These are phyloP conservation scores for Lavandula angustifolia DNA, from an alignment of 257 asterid genomes.

Conservation along the genomic window DNA sequence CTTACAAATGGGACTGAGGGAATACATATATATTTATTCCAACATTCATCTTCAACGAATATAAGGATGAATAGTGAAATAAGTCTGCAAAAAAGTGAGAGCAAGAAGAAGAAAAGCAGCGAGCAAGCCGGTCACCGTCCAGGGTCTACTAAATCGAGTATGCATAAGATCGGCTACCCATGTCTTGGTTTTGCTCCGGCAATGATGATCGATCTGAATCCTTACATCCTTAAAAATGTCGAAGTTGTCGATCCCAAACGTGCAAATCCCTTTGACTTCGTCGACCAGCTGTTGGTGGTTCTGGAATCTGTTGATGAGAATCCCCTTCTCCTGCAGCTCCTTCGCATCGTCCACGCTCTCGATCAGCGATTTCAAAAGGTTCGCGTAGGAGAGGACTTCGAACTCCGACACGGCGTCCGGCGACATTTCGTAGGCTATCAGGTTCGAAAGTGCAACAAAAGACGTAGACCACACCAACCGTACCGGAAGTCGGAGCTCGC, in stretches of 20 bases:
- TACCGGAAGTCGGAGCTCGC: constrained; percentile 23
- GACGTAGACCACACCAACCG: not conserved
- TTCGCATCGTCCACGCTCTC: constrained; percentile 23
- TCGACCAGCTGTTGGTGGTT: constrained; percentile 24
- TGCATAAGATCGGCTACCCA: constrained; percentile 32
- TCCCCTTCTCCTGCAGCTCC: constrained; percentile 32
- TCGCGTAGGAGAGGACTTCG: constrained; percentile 21
- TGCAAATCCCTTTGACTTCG: not conserved
- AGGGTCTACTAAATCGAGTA: constrained; percentile 14
- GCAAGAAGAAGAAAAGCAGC: constrained; percentile 8
- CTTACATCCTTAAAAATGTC: constrained; percentile 23
- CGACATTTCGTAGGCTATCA: constrained; percentile 31
- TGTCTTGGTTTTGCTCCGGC: constrained; percentile 23
- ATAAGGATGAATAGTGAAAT: constrained; percentile 25
- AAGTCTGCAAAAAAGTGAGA: constrained; percentile 27
- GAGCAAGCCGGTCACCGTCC: constrained; percentile 16
- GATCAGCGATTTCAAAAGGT: constrained; percentile 21
- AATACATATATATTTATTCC: too few species aligned
- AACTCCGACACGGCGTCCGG: not conserved
- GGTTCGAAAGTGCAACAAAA: not conserved
- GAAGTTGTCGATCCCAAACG: constrained; percentile 24
- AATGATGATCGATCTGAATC: constrained; percentile 25
- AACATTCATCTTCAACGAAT: too few species aligned
- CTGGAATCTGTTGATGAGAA: constrained; percentile 15
- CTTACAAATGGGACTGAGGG: too few species aligned